Conservation (phyloP, 345 rosid genomes). For the Populus tremula region DNA sequence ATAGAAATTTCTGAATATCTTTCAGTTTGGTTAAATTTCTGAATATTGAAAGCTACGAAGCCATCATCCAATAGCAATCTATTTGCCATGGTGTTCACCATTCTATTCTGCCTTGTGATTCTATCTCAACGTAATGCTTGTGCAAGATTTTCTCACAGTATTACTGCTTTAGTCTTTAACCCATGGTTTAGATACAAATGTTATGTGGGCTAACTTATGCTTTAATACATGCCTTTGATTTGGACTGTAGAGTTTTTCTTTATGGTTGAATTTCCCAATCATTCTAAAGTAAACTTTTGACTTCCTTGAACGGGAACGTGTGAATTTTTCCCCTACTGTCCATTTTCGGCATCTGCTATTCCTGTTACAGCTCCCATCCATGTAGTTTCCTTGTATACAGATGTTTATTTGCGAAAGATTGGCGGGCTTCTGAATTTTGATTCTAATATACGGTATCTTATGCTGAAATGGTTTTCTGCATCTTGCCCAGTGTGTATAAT, state of each 20-base stretch:
- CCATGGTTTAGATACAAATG: background rate
- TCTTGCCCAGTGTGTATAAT: background rate
- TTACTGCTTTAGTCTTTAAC: background rate
- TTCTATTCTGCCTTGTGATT: constrained; percentile 58
- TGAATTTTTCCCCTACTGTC: background rate
- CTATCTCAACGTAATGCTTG: constrained; percentile 24
- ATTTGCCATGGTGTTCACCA: constrained; percentile 58
- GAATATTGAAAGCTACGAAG: constrained; percentile 47
- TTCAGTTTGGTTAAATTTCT: background rate
- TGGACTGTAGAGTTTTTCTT: no score
- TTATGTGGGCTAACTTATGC: background rate
- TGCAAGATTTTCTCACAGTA: background rate
- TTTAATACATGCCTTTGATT: background rate
- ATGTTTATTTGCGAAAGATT: background rate
- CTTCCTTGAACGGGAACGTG: background rate
- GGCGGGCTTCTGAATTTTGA: background rate
- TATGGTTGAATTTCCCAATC: background rate
- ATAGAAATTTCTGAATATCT: background rate
- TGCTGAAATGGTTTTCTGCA: background rate
- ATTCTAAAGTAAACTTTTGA: background rate
- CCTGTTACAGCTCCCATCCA: background rate
- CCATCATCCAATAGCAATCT: constrained; percentile 51
- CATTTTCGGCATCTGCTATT: background rate
- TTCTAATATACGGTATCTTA: background rate
- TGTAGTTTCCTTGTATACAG: background rate